Conservation (phyloP, 805 yeast genomes). For the Nakazawaea holstii region DNA sequence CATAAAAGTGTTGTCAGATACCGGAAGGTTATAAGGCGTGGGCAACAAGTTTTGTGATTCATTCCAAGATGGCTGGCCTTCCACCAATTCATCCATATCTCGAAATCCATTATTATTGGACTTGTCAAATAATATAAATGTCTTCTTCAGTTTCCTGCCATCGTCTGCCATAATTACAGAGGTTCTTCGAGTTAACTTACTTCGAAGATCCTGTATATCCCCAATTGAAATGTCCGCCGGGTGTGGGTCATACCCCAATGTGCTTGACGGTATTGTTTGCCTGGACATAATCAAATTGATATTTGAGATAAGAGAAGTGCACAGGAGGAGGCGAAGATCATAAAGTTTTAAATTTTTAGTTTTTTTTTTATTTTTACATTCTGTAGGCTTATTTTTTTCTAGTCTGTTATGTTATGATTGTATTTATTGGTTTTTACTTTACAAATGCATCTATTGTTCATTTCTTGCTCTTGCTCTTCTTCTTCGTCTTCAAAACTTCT, state of each 20-base stretch:
- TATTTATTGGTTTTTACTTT: too few relatives aligned
- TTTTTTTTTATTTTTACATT: background rate
- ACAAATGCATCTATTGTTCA: background rate
- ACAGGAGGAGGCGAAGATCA: too few relatives aligned
- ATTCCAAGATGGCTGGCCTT: background rate
- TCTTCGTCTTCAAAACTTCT: constrained; percentile 20
- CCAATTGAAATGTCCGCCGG: constrained; percentile 9
- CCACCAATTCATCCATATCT: background rate
- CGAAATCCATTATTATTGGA: background rate
- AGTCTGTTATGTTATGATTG: background rate
- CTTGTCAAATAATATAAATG: constrained; percentile 5
- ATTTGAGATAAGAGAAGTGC: background rate
- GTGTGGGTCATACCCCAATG: background rate
- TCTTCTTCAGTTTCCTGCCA: constrained; percentile 5
- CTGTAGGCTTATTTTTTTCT: background rate
- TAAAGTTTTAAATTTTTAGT: background rate
- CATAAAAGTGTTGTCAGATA: background rate
- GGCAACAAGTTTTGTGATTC: background rate
- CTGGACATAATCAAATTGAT: background rate
- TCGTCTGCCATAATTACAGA: constrained; percentile 11
- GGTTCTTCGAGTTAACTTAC: constrained; percentile 1
- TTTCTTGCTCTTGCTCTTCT: constrained; percentile 10
- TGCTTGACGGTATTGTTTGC: background rate
- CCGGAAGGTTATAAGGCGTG: constrained; percentile 1
- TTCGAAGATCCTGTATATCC: constrained; percentile 6